A percentile compares a stretch with the other conserved stretches of the same genome.
These are phyloP conservation scores for Climacium dendroides DNA, from an alignment of 225 moss, liverwort and hornwort genomes.

Conservation along the genomic window DNA sequence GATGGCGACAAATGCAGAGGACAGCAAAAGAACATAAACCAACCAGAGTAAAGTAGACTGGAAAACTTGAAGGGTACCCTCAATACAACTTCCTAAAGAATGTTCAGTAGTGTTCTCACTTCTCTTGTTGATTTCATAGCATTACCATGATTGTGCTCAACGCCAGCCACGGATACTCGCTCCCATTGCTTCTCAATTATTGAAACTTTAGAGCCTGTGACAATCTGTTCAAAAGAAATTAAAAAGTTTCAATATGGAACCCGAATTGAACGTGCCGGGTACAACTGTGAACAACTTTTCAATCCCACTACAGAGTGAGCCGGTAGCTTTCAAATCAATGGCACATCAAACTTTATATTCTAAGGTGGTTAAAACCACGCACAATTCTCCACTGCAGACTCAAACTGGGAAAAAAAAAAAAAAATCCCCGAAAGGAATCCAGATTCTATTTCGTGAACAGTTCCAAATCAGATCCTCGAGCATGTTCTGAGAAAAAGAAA, in stretches of 20 bases:
- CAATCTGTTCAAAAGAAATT: slow-evolving; percentile 11
- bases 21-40: not conserved
- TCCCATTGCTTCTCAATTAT: slow-evolving; percentile 84
- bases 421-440: not conserved
- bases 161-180: slow-evolving; percentile 48
- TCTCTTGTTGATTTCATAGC: not conserved
- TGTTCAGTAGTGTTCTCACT: not conserved
- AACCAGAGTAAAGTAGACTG: not conserved
- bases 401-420: not conserved
- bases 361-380: not conserved
- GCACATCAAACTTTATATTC: not conserved
- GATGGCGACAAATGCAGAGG: not conserved
- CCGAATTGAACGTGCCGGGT: not conserved
- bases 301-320: not conserved
- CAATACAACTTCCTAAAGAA: not conserved
- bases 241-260: not conserved
- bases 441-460: not conserved
- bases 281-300: not conserved
- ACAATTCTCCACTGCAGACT: not conserved
- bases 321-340: not conserved
- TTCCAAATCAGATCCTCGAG: not conserved
- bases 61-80: not conserved
- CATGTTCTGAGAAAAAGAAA: not conserved
- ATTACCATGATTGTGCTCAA: slow-evolving; percentile 76
- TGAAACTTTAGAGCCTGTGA: slow-evolving; percentile 49